A percentile compares a stretch with the other conserved stretches of the same genome.
These are phyloP conservation scores for Terfezia boudieri DNA, from an alignment of 495 filamentous ascomycete genomes.

Conservation along the genomic window DNA sequence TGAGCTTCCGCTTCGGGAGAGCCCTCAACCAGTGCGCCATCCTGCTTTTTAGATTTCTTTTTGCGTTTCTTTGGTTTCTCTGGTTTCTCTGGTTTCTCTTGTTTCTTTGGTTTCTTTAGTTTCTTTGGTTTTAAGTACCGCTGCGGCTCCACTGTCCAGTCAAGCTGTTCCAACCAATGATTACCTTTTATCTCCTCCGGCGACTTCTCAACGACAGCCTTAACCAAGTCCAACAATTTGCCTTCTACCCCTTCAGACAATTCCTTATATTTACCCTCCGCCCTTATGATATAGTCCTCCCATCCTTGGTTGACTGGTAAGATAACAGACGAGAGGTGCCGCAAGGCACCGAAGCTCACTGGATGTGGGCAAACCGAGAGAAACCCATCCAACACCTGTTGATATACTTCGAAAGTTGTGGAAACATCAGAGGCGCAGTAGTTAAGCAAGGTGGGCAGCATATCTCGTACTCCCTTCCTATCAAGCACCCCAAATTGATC, in stretches of 20 bases:
- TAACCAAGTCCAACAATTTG: slow-evolving; percentile 44
- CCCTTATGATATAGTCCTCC: slow-evolving; percentile 56
- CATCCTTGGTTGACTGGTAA: slow-evolving; percentile 74
- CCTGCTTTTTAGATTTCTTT: too few species aligned
- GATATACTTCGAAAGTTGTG: slow-evolving; percentile 78
- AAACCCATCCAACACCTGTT: slow-evolving; percentile 75
- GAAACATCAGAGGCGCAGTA: slow-evolving; percentile 94
- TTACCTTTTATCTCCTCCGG: slow-evolving; percentile 52
- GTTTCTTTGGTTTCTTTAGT: not conserved
- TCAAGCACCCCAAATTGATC: slow-evolving; percentile 74
- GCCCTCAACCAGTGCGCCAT: too few species aligned
- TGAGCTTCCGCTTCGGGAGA: too few species aligned
- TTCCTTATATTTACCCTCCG: slow-evolving; percentile 64
- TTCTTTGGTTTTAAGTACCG: slow-evolving; percentile 81
- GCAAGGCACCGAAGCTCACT: slow-evolving; percentile 83
- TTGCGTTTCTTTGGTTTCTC: too few species aligned
- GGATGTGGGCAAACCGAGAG: slow-evolving; percentile 80
- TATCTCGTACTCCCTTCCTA: slow-evolving; percentile 38
- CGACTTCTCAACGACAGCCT: slow-evolving; percentile 42
- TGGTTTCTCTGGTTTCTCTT: too few species aligned
- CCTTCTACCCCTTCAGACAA: slow-evolving; percentile 54
- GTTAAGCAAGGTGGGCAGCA: slow-evolving; percentile 63
- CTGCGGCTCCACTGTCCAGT: slow-evolving; percentile 84
- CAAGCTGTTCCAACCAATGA: slow-evolving; percentile 77
- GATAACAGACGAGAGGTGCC: slow-evolving; percentile 80